phyloP scores from a whole-genome alignment of 768 basidiomycete genomes.

The Termitomyces heimii region DNA sequence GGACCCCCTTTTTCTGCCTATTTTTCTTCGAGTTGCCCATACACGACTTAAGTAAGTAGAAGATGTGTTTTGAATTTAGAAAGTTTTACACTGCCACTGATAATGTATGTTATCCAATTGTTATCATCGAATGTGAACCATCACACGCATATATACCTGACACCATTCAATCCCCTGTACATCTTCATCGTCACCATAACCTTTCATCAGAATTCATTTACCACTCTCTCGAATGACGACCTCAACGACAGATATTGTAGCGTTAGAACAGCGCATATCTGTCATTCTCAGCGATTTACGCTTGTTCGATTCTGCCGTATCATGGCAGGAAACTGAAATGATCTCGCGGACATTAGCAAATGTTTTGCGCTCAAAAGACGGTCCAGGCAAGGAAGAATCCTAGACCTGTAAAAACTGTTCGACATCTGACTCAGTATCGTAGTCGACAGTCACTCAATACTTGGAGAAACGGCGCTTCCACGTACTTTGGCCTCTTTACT shows the following conservation, averaged over 20 bases:
- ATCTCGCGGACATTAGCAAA: slow-evolving; percentile 58
- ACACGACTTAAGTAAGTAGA: background rate
- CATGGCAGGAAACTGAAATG: slow-evolving; percentile 48
- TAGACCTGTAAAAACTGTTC: background rate
- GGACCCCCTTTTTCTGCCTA: slow-evolving; percentile 47
- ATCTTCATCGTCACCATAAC: background rate
- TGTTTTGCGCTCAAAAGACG: slow-evolving; percentile 50
- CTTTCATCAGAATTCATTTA: background rate
- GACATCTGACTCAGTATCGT: slow-evolving; percentile 10
- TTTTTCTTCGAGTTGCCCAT: slow-evolving; percentile 54
- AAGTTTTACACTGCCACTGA: slow-evolving; percentile 13
- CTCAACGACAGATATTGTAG: slow-evolving; percentile 22
- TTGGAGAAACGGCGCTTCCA: slow-evolving; percentile 63
- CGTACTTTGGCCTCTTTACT: slow-evolving; percentile 60
- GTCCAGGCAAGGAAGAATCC: slow-evolving; percentile 32
- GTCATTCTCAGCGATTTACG: slow-evolving; percentile 26
- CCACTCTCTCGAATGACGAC: slow-evolving; percentile 18
- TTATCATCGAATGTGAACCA: background rate
- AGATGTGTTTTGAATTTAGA: background rate
- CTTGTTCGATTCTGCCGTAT: slow-evolving; percentile 23
- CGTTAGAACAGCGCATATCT: slow-evolving; percentile 25
- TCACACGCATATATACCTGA: background rate
- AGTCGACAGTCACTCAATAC: slow-evolving; percentile 68
- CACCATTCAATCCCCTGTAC: background rate
- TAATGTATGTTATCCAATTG: background rate